Evolutionary conservation across 768 basidiomycete species (phyloP), one percentile per base, ranked within the genome.

Genomic region (Rhizopogon sp.): DNA sequence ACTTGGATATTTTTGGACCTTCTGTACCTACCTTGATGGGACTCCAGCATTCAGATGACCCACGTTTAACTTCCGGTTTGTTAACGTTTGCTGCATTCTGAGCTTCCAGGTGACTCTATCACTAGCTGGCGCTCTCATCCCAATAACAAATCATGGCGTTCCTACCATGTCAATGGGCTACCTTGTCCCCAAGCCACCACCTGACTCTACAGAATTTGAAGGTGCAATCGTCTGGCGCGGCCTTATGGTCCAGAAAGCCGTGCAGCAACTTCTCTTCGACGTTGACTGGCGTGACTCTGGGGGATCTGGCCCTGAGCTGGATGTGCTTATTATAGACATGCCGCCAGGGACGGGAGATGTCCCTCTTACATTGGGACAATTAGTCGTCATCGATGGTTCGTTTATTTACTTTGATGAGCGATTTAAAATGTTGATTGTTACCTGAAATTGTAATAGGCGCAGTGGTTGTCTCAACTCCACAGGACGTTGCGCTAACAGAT

Each of bases 131-230:
- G 86, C 88, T 20, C 77, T 98, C 29, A 65, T 89, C 10, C 96
- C 95, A 0, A 71, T 98, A 14, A 78, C 77, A 17, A 97, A 97
- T 64, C 93, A 98, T 68, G 90, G 92, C 13, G 63, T 98, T 2
- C 87, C 90, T 14, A 90, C 89, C 62, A 98, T 98, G 96, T 97
- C 94, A 1, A 97, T 99, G 84, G 96, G 94, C 3, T 99, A 93
- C 67, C 81, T 99, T 11, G 79, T 98, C 13, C 87, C 90, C 1
- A 72, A 74, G 53, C 64, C 76, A 1, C 60, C 74, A 33, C 76
- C 79, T 6, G 73, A 74, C 29, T 73, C 74, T 42, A 73, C 80
- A 3, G 78, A 78, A 52, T 77, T 78, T 37, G 92, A 95, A 65
- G 83, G 85, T 0, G 86, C 94, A 0, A 79, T 98, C 33, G 91